Evolutionary conservation across 371 early-diverging fungal genomes (phyloP), one percentile per base, ranked within the genome.

Genomic region (Lichtheimia corymbifera): DNA sequence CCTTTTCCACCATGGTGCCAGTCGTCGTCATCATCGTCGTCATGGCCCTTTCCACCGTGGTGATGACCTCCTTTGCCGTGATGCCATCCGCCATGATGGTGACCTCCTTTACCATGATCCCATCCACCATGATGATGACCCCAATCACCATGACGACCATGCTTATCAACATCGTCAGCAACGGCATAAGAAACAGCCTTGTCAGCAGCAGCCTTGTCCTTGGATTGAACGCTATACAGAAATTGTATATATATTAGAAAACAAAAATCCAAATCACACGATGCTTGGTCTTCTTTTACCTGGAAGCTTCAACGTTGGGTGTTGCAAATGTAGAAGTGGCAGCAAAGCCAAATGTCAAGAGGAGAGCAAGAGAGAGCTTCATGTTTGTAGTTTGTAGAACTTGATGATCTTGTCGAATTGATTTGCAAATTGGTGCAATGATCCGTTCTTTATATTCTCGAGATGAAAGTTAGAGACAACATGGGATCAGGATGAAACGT

Each of bases 301-400:
- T 47, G 47, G n/a, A 1, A 14, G 11, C 20, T 20, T 47, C 47
- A 47, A 11, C 47, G 14, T 15, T 18, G 2, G 54, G 54, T 35
- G 54, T 17, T 30, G 54, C 54, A 14, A 54, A 40, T 35, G 35
- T 35, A 17, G 40, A n/a, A 35, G 54, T 18, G 27, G 54, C 54
- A 13, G 27, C 27, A 18, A 54, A 30, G 18, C 54, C 54, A 5
- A 54, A 30, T 9, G 54, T 54, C 27, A 54, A 40, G 40, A 54
- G 35, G 28, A 40, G 18, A 18, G 28, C 11, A 17, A 18, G 30
- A 6, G 54, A n/a, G 35, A 54, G 0, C 54, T 54, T 54, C 54
- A 54, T 54, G 52, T 52, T 15, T 52, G 24, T 54, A 22, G 52
- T 52, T 15, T 52, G 24, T 54, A n/a, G 7, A 17, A 30, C 17